phyloP scores from a whole-genome alignment of 805 yeast species.

The Wickerhamomyces hampshirensis region DNA sequence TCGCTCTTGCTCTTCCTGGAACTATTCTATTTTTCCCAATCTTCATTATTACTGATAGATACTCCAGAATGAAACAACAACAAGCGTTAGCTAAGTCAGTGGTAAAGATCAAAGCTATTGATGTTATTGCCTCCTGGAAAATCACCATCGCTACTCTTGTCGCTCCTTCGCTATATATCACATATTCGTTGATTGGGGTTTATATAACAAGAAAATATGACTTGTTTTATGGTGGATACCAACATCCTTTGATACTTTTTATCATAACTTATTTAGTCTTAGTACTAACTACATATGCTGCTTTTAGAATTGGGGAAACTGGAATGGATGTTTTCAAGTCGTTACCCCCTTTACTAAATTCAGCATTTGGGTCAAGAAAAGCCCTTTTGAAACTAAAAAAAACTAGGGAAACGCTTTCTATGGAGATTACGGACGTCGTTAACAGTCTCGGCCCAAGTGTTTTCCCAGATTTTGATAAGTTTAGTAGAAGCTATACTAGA shows the following conservation, averaged over 20 bases:
- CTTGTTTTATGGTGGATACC: conserved; percentile 11
- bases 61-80: conserved; percentile 66
- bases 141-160: conserved; percentile 75
- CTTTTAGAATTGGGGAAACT: conserved; percentile 82
- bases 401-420: conserved; percentile 55
- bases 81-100: conserved; percentile 86
- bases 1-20: conserved; percentile 77
- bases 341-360: conserved; percentile 60
- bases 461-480: conserved; percentile 75
- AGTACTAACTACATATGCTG: conserved; percentile 79
- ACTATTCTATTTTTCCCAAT: conserved; percentile 80
- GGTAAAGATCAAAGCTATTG: conserved; percentile 86
- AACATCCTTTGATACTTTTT: conserved; percentile 27
- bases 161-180: conserved; percentile 78
- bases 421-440: conserved; percentile 72
- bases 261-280: conserved; percentile 48
- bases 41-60: conserved; percentile 63
- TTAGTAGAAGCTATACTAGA: conserved; percentile 12
- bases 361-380: conserved; percentile 35
- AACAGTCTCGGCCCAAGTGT: conserved; percentile 81
- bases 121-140: conserved; percentile 95
- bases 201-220: conserved; percentile 30
- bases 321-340: conserved; percentile 85
- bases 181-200: conserved; percentile 57
- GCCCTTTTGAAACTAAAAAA: conserved; percentile 49